Base-by-base conservation (phyloP, 177 flowering plant genomes). In the Vitis hybrid region DNA sequence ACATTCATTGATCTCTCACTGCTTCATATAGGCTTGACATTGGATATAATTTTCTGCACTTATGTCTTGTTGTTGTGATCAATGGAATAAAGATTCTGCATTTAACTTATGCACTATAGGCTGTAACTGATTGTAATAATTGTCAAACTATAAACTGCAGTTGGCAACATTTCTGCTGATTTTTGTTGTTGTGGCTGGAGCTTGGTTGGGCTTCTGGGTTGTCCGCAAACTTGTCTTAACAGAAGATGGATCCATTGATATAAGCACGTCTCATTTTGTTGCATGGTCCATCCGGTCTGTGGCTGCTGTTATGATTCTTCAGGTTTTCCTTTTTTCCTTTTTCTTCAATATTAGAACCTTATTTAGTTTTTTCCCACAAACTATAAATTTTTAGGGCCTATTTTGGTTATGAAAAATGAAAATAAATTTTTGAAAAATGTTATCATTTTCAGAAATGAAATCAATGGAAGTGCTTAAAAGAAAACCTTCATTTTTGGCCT, bases 191-290 rank as follows among this genome's bases (percentile, higher is more conserved):
- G 75, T 95, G 52, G 77, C 82, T 77, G 99, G 99, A 82, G 98
- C 99, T 73, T 93, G 98, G 98, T 76, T 90, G 79, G 99, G 98
- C 52, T 95, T 90, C 67, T 93, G 98, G 98, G 88, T 78, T 65
- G 92, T 93, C n/a, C 89, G 82, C 67, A 96, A 88, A 78, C 75
- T 90, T 74, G 86, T 96, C 40, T 74, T 91, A 62, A 74, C 85
- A 67, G 91, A 90, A 76, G 97, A 93, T 76, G 99, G 98, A 67
- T 77, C 83, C 49, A 71, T 95, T 86, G 93, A 95, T 73, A 64
- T 46, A 56, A 86, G 83, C 66, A 78, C 85, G 55, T 78, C 97
- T 56, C 70, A 60, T 52, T 90, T 95, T 84, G 92, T 90, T 62
- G 75, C 83, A 54, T 90, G 93, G 91, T 80, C 93, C 73, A 89